phyloP scores from a whole-genome alignment of 2,329 filamentous ascomycete genomes.

The Ophiosphaerella narmari region DNA sequence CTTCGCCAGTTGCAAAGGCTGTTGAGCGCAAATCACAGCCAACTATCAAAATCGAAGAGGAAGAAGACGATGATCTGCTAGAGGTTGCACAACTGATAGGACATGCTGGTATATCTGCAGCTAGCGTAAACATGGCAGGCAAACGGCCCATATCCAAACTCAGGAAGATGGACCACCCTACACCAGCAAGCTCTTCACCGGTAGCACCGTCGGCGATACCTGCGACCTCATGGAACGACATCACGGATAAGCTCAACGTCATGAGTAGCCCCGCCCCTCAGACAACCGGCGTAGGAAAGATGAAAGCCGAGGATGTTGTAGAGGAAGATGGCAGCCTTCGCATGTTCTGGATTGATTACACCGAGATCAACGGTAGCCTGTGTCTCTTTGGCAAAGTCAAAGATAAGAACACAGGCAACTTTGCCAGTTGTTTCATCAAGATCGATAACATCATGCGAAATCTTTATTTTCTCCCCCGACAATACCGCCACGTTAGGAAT shows the following conservation, averaged over 20 bases:
- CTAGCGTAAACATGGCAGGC: constrained; percentile 83
- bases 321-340: constrained; percentile 89
- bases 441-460: constrained; percentile 93
- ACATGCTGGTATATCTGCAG: constrained; percentile 62
- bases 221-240: constrained; percentile 83
- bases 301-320: constrained; percentile 82
- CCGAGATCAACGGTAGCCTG: constrained; percentile 85
- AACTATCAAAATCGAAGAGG: constrained; percentile 64
- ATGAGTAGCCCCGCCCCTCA: constrained; percentile 73
- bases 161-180: constrained; percentile 69
- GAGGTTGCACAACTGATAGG: constrained; percentile 80
- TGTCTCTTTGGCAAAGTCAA: constrained; percentile 96
- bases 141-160: constrained; percentile 75
- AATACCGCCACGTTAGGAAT: constrained; percentile 63
- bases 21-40: constrained; percentile 69
- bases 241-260: constrained; percentile 85
- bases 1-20: constrained; percentile 82
- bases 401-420: constrained; percentile 78
- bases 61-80: constrained; percentile 79
- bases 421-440: constrained; percentile 93
- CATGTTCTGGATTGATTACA: constrained; percentile 98
- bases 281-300: constrained; percentile 72
- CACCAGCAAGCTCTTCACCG: constrained; percentile 78
- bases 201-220: constrained; percentile 66
- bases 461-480: constrained; percentile 87